These are phyloP conservation scores for Solanum pinnatisectum DNA, from an alignment of 257 asterid species.

Conservation along the genomic window DNA sequence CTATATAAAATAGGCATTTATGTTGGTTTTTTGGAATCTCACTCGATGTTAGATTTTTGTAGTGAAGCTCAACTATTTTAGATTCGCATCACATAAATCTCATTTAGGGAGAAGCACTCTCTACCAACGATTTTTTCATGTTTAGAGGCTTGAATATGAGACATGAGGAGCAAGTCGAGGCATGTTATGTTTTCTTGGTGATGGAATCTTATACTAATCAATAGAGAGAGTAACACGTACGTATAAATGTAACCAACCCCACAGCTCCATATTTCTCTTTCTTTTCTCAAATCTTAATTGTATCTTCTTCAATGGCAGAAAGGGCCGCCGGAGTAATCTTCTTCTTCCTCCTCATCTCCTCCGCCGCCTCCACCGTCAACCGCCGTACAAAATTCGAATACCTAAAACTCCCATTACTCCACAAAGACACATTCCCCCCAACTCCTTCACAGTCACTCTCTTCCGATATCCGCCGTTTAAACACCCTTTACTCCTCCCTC, in stretches of 20 bases:
- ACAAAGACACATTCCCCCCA: constrained; percentile 32
- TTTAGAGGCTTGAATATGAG: no score
- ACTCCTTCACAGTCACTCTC: constrained; percentile 40
- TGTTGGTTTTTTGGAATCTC: no score
- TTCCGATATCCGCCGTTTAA: constrained; percentile 54
- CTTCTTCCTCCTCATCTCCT: constrained; percentile 11
- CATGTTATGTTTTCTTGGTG: background rate
- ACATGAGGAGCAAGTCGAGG: no score
- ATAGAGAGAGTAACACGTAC: background rate
- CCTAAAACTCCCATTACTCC: constrained; percentile 68
- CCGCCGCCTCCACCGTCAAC: constrained; percentile 8
- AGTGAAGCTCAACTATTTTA: no score
- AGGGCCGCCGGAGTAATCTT: background rate
- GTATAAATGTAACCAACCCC: constrained; percentile 1
- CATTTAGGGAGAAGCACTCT: fast-evolving
- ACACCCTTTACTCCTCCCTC: constrained; percentile 24
- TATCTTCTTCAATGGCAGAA: background rate
- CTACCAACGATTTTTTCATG: no score
- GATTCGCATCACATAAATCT: fast-evolving
- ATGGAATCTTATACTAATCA: background rate
- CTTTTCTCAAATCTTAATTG: background rate
- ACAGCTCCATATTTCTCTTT: background rate
- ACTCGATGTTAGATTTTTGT: fast-evolving
- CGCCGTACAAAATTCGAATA: constrained; percentile 4
- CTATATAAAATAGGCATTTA: no score